A percentile compares a stretch with the other conserved stretches of the same genome.
These are phyloP conservation scores for Dalbergia oliveri DNA, from an alignment of 306 rosid genomes.

Conservation along the genomic window DNA sequence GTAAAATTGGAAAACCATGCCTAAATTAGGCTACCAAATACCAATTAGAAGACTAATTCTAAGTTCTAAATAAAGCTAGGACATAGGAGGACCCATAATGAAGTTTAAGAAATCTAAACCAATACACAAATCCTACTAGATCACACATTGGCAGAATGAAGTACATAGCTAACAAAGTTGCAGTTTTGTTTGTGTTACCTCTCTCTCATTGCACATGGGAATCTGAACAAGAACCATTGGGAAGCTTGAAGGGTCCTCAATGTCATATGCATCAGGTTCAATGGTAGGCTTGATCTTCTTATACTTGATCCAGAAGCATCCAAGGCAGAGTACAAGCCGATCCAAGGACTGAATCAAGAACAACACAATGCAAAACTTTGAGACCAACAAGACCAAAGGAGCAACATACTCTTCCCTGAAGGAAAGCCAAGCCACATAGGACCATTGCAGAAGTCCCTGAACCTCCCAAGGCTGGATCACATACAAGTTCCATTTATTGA, in stretches of 20 bases:
- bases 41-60: not conserved
- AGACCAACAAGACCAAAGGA: constrained; percentile 69
- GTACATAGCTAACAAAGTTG: constrained; percentile 25
- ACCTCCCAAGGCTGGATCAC: constrained; percentile 87
- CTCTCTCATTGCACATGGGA: constrained; percentile 99
- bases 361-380: constrained; percentile 81
- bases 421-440: constrained; percentile 76
- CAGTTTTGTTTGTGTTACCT: constrained; percentile 62
- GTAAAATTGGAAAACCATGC: constrained; percentile 18
- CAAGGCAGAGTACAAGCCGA: constrained; percentile 86
- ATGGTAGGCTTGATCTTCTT: constrained; percentile 80
- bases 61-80: not conserved
- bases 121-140: not conserved
- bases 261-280: constrained; percentile 62
- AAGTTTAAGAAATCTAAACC: constrained; percentile 4
- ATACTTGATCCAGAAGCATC: constrained; percentile 95
- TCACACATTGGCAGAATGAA: constrained; percentile 1
- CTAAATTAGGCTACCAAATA: constrained; percentile 2
- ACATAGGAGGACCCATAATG: not conserved
- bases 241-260: constrained; percentile 72
- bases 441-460: constrained; percentile 72
- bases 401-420: constrained; percentile 89
- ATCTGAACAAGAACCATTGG: constrained; percentile 97
- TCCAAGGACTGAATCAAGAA: constrained; percentile 94
- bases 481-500: constrained; percentile 79